Evolutionary conservation across 2,329 filamentous ascomycete genomes (phyloP).

Genomic region (Fusarium continuum): DNA sequence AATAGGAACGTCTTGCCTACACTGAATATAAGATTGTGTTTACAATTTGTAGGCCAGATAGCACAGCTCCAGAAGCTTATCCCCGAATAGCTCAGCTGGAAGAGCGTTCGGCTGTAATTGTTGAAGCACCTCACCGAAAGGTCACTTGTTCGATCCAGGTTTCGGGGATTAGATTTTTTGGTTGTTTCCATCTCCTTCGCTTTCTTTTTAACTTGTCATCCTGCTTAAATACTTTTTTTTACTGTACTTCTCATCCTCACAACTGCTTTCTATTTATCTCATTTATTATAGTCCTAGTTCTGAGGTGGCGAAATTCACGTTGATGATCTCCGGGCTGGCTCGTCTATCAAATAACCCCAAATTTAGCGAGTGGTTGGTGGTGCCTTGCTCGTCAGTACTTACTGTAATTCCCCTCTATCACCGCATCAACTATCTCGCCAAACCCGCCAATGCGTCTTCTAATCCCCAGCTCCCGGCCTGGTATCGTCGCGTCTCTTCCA

Average conservation of each 20-base stretch:
- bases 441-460: background rate
- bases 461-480: background rate
- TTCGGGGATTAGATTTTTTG: slow-evolving; percentile 26
- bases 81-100: slow-evolving; percentile 39
- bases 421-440: too few species aligned
- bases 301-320: too few species aligned
- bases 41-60: accelerated
- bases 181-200: too few species aligned
- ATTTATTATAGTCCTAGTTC: too few species aligned
- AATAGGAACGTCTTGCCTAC: too few species aligned
- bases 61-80: background rate
- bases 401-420: background rate
- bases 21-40: accelerated
- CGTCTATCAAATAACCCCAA: too few species aligned
- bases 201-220: background rate
- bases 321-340: too few species aligned
- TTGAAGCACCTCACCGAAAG: slow-evolving; percentile 30
- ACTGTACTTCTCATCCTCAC: too few species aligned
- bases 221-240: too few species aligned
- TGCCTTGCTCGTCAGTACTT: too few species aligned
- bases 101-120: slow-evolving; percentile 38
- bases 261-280: too few species aligned
- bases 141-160: slow-evolving; percentile 39
- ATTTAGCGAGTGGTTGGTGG: too few species aligned
- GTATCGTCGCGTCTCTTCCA: background rate